Evolutionary conservation across 495 filamentous ascomycete species (phyloP).

Genomic region (Trichoderma reesei): DNA sequence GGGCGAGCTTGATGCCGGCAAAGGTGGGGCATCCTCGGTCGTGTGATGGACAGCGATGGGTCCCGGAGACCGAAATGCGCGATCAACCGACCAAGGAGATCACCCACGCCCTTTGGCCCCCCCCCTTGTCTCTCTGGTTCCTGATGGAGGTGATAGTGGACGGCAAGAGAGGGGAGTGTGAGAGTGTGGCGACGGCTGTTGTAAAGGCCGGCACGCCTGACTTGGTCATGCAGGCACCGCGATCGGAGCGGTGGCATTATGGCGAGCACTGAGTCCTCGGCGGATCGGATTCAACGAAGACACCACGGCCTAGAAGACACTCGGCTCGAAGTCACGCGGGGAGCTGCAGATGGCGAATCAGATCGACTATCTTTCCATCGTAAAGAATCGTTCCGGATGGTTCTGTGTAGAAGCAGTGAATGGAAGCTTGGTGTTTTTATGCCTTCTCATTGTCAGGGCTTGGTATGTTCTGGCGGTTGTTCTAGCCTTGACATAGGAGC

Average conservation of each 20-base stretch:
- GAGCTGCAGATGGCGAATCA: too few species aligned
- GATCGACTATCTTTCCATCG: too few species aligned
- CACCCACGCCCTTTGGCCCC: background rate
- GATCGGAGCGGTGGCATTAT: background rate
- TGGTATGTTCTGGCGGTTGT: too few species aligned
- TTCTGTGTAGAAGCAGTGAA: too few species aligned
- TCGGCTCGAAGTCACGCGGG: too few species aligned
- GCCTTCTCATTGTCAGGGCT: too few species aligned
- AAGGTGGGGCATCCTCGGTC: slow-evolving; percentile 2
- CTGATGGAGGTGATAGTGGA: background rate
- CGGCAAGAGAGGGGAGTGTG: background rate
- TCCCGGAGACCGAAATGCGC: background rate
- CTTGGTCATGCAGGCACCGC: slow-evolving; percentile 2
- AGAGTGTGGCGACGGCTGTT: too few species aligned
- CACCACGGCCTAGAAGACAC: too few species aligned
- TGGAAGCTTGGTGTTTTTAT: too few species aligned
- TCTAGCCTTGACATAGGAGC: too few species aligned
- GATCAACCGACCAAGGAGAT: background rate
- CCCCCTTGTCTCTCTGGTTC: background rate
- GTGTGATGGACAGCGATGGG: background rate
- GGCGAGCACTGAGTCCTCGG: background rate
- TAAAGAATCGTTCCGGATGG: too few species aligned
- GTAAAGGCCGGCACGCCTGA: slow-evolving; percentile 1
- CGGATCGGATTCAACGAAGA: slow-evolving; percentile 5
- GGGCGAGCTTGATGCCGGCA: background rate